Conservation (phyloP, 768 basidiomycete genomes). For the Mycena sanguinolenta region DNA sequence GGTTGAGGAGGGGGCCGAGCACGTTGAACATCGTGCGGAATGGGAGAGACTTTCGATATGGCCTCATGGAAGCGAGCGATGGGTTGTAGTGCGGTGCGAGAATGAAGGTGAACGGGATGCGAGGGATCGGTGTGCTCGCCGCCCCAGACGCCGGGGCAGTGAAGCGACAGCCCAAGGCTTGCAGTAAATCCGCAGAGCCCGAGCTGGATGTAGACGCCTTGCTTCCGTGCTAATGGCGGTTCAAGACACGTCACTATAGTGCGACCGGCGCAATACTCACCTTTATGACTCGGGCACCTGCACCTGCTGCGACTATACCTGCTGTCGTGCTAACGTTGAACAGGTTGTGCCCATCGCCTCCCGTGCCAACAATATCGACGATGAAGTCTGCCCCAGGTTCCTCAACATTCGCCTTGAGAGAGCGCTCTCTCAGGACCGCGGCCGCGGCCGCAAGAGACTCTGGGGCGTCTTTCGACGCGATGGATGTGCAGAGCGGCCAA, state of each 20-base stretch:
- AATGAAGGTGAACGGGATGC: conserved; percentile 90
- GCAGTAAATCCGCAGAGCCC: conserved; percentile 93
- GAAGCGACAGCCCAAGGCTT: conserved; percentile 86
- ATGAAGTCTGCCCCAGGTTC: conserved; percentile 77
- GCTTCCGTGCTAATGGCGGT: conserved; percentile 79
- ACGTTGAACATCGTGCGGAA: conserved; percentile 98
- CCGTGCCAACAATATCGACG: conserved; percentile 91
- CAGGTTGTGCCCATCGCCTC: conserved; percentile 95
- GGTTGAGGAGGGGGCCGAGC: conserved; percentile 94
- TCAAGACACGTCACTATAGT: conserved; percentile 18
- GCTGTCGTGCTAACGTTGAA: conserved; percentile 98
- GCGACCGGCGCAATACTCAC: conserved; percentile 56
- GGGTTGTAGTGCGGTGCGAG: conserved; percentile 96
- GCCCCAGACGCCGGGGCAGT: conserved; percentile 68
- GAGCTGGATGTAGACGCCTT: conserved; percentile 94
- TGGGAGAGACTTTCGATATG: conserved; percentile 87
- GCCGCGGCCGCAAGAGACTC: conserved; percentile 87
- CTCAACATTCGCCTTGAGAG: conserved; percentile 73
- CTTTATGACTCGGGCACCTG: conserved; percentile 94
- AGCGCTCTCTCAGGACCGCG: conserved; percentile 75
- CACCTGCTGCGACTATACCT: conserved; percentile 93
- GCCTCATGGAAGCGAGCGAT: conserved; percentile 82
- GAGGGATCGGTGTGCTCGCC: conserved; percentile 68
- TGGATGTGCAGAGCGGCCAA: conserved; percentile 88
- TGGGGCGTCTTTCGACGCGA: conserved; percentile 79